Base-by-base conservation (phyloP, 2,329 filamentous ascomycete genomes). In the Diaporthe vaccinii region DNA sequence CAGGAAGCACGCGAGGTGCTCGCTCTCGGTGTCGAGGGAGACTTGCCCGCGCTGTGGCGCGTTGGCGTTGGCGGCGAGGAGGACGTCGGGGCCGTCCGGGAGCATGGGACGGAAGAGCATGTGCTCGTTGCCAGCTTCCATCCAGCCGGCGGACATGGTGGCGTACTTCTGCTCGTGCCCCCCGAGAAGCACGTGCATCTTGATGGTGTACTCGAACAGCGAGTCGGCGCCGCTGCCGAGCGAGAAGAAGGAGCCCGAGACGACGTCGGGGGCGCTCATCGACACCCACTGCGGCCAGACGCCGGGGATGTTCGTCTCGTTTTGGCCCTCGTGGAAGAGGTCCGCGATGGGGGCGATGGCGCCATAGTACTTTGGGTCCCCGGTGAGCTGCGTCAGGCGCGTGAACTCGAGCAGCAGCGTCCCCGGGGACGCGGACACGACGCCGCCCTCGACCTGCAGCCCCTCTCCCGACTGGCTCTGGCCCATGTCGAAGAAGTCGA, bases 341-440 rank as follows among this genome's bases (percentile, higher is more conserved):
- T 94, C 87, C 78, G 92, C 95, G 72, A 96, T 90, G 8, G 89
- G 87, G 41, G 91, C 89, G 76, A 93, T 88, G 8, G 92, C 93
- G 81, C 94, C 92, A 81, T 93, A 95, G 84, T 94, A 96, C 79
- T 93, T 95, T 25, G 89, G 84, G 76, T 95, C 88, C 41, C 91
- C 91, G 0, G 94, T 95, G 75, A 96, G 84, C 81, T 95, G 93
- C 3, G 93, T 92, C 67, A 96, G 84, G 22, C 92, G 88, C 20
- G 93, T 94, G 81, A 95, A 92, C 79, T 96, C 94, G 74, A 96
- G 83, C 1, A 91, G 92, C 68, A 95, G 85, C 7, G 92, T 94
- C 8, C 93, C 94, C 1, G 86, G 84, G 8, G 85, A 85, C 9
- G 87, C 87, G 4, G 86, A 84, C 20, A 87, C 85, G 6, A 88